Conservation (phyloP, 108 stramenopile genomes). For the Schizochytrium sp. region DNA sequence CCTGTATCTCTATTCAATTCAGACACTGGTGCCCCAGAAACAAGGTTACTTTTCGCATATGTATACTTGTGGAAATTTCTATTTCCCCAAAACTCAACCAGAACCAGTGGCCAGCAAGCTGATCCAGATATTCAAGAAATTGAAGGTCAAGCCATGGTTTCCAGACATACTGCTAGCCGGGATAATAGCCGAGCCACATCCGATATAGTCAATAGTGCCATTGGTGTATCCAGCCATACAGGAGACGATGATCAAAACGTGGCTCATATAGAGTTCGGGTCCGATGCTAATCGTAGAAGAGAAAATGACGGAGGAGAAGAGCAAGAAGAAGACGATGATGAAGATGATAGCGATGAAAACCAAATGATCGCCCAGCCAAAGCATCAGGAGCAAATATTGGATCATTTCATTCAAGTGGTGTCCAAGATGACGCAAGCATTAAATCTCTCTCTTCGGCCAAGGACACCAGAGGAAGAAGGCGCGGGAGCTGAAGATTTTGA, state of each 20-base stretch:
- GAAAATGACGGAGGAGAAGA: too few species aligned
- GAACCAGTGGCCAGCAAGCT: neutral
- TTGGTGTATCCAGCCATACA: too few species aligned
- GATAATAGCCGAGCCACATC: too few species aligned
- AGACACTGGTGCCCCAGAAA: constrained; percentile 33
- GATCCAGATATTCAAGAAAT: neutral
- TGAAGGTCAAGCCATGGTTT: too few species aligned
- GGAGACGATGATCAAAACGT: too few species aligned
- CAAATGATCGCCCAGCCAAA: neutral
- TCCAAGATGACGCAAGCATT: constrained; percentile 10
- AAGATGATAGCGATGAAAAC: neutral
- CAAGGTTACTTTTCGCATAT: constrained; percentile 2
- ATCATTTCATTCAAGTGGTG: constrained; percentile 1
- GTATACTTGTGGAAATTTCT: neutral
- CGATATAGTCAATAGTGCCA: too few species aligned
- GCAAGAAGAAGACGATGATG: neutral
- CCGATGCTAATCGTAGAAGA: too few species aligned
- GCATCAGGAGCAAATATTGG: constrained; percentile 18
- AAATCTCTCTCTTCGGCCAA: constrained; percentile 19
- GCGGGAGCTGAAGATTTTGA: neutral
- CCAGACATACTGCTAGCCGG: too few species aligned
- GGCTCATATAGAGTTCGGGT: too few species aligned
- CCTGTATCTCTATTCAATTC: neutral
- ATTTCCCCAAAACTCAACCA: neutral
- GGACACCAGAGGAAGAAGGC: constrained; percentile 18